Evolutionary conservation across 2,329 filamentous ascomycete genomes (phyloP), one percentile per base, ranked within the genome.

Genomic region (Pyricularia grisea): DNA sequence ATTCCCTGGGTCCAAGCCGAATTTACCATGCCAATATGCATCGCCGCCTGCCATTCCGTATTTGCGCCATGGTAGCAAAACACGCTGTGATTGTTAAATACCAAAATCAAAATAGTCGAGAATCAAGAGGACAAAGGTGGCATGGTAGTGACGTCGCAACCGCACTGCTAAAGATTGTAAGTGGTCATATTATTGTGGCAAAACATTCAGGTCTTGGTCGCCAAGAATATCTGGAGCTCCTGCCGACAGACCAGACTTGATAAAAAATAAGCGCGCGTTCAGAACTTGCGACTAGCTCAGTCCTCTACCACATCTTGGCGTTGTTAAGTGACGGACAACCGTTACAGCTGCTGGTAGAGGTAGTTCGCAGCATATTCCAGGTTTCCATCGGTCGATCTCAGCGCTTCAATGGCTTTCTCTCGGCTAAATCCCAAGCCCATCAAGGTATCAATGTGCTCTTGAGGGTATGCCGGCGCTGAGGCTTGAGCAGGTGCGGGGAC

Each of bases 321-420:
- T n/a, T 1, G 1, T 20, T 5, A 7, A 50, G 42, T 50, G 20
- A 50, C 42, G 6, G n/a, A 50, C 42, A 7, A 50, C 42, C 5
- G 17, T 50, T 50, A 50, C 42, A 50, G 17, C 42, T 50, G 80
- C 70, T 85, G 81, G 73, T 89, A 92, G 68, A 97, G 85, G 71
- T 97, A 84, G 66, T 90, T 89, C 65, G 93, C 94, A n/a, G 94
- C 94, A 72, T 90, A 88, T 71, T 98, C 92, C 9, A 97, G 87
- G 75, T 98, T 92, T 25, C 95, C 94, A 25, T 89, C 89, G 20
- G 92, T 92, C 33, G 92, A 92, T 74, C 93, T 88, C 67, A 99
- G 82, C 2, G 94, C 93, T 70, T 90, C 88, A 68, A 95, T 84
- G 0, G 94, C 94, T 73, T 92, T 86, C 71, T 91, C 86, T 68